A percentile compares a stretch with the other conserved stretches of the same genome.
Evolutionary conservation across 768 basidiomycete species (phyloP).

Genomic region (Podaxis sp.): DNA sequence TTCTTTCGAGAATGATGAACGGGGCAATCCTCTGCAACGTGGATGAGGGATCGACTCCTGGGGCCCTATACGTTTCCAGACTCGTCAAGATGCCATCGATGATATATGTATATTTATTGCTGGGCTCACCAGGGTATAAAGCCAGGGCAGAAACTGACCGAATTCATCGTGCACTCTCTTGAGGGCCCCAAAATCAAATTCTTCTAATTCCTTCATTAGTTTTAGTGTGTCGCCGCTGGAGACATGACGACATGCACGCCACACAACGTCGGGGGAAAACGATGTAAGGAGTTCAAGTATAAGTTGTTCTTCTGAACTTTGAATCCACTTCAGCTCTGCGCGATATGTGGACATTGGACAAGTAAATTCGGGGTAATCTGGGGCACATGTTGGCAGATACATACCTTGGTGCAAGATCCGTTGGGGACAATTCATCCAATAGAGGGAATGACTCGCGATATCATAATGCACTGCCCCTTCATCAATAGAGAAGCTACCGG

Average conservation of each 20-base stretch:
- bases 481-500: not conserved
- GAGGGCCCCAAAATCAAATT: not conserved
- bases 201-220: not conserved
- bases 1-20: too few species aligned
- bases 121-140: not conserved
- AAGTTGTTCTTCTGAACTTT: not conserved
- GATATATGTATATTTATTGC: not conserved
- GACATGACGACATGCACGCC: not conserved
- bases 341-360: not conserved
- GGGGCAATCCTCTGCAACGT: too few species aligned
- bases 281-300: not conserved
- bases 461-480: not conserved
- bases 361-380: not conserved
- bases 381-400: not conserved
- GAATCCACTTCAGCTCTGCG: not conserved
- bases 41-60: too few species aligned
- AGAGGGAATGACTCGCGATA: not conserved
- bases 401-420: not conserved
- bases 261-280: not conserved
- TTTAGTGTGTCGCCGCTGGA: not conserved
- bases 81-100: not conserved
- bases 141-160: not conserved
- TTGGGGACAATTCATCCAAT: constrained; percentile 18
- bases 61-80: too few species aligned
- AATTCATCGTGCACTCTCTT: not conserved